phyloP scores from a whole-genome alignment of 768 basidiomycete species.

The Russula brevipes region DNA sequence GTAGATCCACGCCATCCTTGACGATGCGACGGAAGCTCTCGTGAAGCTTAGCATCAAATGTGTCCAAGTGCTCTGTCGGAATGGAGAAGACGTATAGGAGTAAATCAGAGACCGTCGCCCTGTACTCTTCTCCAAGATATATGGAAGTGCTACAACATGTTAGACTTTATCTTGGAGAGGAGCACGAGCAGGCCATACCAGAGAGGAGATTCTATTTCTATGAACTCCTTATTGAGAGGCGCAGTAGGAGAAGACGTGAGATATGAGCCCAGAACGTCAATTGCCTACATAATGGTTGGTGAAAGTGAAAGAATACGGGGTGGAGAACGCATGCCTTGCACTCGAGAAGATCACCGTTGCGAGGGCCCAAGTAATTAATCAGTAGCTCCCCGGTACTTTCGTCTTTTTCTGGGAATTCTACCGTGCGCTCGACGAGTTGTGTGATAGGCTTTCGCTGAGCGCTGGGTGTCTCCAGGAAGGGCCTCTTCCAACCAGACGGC shows the following conservation, averaged over 20 bases:
- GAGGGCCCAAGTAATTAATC: slow-evolving; percentile 75
- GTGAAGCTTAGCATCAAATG: slow-evolving; percentile 63
- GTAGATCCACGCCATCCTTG: slow-evolving; percentile 80
- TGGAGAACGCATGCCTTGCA: slow-evolving; percentile 46
- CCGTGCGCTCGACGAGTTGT: slow-evolving; percentile 50
- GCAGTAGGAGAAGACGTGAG: slow-evolving; percentile 80
- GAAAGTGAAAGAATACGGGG: background rate
- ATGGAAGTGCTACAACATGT: slow-evolving; percentile 62
- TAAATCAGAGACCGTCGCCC: slow-evolving; percentile 67
- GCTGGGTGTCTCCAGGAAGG: slow-evolving; percentile 86
- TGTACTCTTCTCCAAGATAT: slow-evolving; percentile 72
- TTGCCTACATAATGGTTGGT: slow-evolving; percentile 44
- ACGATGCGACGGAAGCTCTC: slow-evolving; percentile 65
- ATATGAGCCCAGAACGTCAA: slow-evolving; percentile 84
- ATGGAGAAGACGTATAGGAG: slow-evolving; percentile 79
- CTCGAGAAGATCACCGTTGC: slow-evolving; percentile 63
- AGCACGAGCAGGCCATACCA: slow-evolving; percentile 47
- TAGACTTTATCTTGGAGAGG: slow-evolving; percentile 9
- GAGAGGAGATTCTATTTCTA: slow-evolving; percentile 85
- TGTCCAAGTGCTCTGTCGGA: slow-evolving; percentile 71
- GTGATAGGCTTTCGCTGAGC: slow-evolving; percentile 52
- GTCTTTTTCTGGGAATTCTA: slow-evolving; percentile 96
- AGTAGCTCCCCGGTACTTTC: slow-evolving; percentile 88
- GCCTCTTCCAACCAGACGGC: slow-evolving; percentile 85
- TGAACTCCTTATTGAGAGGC: slow-evolving; percentile 83